These are phyloP conservation scores for Microdochium bolleyi DNA, from an alignment of 2,329 filamentous ascomycete genomes.

Conservation along the genomic window DNA sequence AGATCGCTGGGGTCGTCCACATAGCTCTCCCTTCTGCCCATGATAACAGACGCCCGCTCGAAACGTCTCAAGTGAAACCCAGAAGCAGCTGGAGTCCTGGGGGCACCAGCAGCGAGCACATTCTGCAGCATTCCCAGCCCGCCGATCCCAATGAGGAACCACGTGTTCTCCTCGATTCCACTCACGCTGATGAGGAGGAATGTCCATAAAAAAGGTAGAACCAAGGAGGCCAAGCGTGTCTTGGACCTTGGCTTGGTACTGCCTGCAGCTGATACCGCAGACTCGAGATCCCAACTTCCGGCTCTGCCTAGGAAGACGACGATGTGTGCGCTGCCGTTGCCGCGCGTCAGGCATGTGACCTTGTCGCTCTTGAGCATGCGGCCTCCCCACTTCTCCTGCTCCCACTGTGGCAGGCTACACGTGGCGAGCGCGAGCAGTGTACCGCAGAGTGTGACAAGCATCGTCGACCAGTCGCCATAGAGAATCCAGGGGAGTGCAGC, in stretches of 20 bases:
- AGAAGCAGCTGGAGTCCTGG: conserved; percentile 2
- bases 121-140: conserved; percentile 9
- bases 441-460: conserved; percentile 5
- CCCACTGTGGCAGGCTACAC: conserved; percentile 9
- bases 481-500: conserved; percentile 6
- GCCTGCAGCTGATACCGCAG: conserved; percentile 2
- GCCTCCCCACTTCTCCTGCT: conserved; percentile 9
- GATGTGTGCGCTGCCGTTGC: conserved; percentile 8
- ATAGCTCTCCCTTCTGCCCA: conserved; percentile 4
- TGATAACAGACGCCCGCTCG: conserved; percentile 5
- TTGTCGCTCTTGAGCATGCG: conserved; percentile 1
- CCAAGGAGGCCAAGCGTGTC: conserved; percentile 1
- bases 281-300: conserved; percentile 6
- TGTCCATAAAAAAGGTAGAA: conserved; percentile 5
- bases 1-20: conserved; percentile 2
- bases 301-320: conserved; percentile 6
- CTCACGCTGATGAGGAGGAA: conserved; percentile 6
- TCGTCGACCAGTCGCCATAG: conserved; percentile 8
- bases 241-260: neutral
- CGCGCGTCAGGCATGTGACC: conserved; percentile 5
- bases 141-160: conserved; percentile 10
- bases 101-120: conserved; percentile 5
- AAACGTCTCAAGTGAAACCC: conserved; percentile 1
- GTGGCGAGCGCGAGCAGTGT: conserved; percentile 3
- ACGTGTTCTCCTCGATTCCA: conserved; percentile 5